Evolutionary conservation across 768 basidiomycete genomes (phyloP), one percentile per base, ranked within the genome.

Genomic region (Tephrocybe rancida): DNA sequence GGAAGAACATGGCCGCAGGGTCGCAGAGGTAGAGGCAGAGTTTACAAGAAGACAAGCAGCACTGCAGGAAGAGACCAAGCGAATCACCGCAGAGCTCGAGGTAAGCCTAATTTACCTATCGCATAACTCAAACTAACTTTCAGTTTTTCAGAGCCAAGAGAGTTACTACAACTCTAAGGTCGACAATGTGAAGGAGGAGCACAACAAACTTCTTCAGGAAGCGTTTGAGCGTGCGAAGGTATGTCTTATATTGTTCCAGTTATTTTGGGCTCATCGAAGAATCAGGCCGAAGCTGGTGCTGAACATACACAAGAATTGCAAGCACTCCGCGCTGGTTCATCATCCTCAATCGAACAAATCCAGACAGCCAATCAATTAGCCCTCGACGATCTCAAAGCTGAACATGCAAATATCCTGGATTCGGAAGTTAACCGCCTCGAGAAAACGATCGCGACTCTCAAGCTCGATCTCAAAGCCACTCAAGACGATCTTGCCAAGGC

Each of bases 221-320:
- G 87, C 86, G 3, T 91, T 92, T 66, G 81, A 87, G 54, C 84
- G 81, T 42, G 90, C 90, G 16, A 92, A 92, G 82, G 92, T 86
- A 58, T 44, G 73, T 66, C 22, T 32, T 19, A 21, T 48, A 3
- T 22, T 22, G 26, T 44, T 41, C 18, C 14, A 51, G 24, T 26
- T 55, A 21, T 3, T 39, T 30, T 14, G 11, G 34, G 50, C 60
- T 53, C 29, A 39, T 54, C 24, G 45, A 39, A 34, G 44, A 37
- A 34, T 19, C 54, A 92, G 90, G 74, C 73, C 34, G 88, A 91
- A 66, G 92, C 90, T n/a, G 82, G 82, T 29, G 77, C 80, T 30
- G 70, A 68, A 6, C 92, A 95, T 59, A 64, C 81, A 25, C 77
- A 83, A 61, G 92, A 93, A 61, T 75, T 95, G 5, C 86, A 88